phyloP scores from a whole-genome alignment of 164 flowering plant species.

The Tetrastigma voinierianum region DNA sequence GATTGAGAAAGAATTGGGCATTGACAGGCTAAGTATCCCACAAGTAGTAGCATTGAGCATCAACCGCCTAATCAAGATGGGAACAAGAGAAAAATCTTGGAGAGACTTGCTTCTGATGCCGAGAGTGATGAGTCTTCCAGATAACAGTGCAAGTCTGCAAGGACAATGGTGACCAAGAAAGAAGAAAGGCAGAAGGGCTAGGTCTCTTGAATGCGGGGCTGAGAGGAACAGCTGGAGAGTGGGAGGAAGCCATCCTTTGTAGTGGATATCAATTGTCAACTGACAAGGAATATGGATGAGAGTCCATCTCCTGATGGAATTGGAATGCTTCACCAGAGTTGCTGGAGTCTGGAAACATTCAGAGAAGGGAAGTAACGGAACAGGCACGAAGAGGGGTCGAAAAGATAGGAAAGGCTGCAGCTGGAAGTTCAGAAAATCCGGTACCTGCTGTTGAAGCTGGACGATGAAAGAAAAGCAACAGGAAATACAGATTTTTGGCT shows the following conservation, averaged over 20 bases:
- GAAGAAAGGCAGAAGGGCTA: constrained; percentile 30
- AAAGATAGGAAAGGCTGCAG: constrained; percentile 79
- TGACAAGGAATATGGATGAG: constrained; percentile 32
- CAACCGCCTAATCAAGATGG: constrained; percentile 20
- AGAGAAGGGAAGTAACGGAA: constrained; percentile 42
- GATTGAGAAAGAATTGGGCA: constrained; percentile 44
- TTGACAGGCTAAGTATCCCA: constrained; percentile 44
- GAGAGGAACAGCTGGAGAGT: constrained; percentile 37
- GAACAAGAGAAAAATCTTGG: constrained; percentile 36
- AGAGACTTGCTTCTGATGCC: constrained; percentile 58
- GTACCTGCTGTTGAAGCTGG: constrained; percentile 53
- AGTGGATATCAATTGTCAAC: constrained; percentile 32
- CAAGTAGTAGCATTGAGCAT: no score
- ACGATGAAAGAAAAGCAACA: constrained; percentile 51
- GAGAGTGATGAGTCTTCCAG: constrained; percentile 45
- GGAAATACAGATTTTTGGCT: constrained; percentile 26
- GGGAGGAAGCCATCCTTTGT: constrained; percentile 51
- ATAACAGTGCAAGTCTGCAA: constrained; percentile 37
- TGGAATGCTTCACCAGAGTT: constrained; percentile 12
- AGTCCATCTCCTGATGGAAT: constrained; percentile 19
- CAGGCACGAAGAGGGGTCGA: constrained; percentile 69
- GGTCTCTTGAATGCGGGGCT: constrained; percentile 34
- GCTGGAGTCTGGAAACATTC: constrained; percentile 32
- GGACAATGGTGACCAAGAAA: constrained; percentile 31
- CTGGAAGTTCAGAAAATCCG: constrained; percentile 75